These are phyloP conservation scores for Penicillium olsonii DNA, from an alignment of 2,329 filamentous ascomycete genomes.

Conservation along the genomic window DNA sequence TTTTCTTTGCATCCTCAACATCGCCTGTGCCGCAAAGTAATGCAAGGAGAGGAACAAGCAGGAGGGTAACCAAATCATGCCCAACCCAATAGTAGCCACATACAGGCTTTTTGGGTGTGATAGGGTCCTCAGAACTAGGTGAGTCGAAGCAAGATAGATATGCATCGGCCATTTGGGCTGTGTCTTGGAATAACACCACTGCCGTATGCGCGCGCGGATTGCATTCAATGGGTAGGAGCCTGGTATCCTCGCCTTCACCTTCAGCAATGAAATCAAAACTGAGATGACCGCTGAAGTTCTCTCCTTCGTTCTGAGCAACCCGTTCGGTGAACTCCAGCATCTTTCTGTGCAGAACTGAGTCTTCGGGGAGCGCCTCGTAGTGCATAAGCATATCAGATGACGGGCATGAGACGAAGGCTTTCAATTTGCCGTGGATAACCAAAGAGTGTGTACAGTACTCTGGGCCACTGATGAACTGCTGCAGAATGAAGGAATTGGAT, in stretches of 20 bases:
- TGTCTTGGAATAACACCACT: neutral
- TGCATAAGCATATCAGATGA: conserved; percentile 6
- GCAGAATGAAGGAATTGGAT: neutral
- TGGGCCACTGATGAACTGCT: conserved; percentile 1
- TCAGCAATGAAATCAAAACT: conserved; percentile 5
- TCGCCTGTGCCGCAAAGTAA: neutral
- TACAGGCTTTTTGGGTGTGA: neutral
- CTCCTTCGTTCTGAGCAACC: neutral
- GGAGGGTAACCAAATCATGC: conserved; percentile 2
- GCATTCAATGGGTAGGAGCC: neutral
- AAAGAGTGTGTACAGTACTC: conserved; percentile 5
- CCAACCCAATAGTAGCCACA: conserved; percentile 1
- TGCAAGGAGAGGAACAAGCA: neutral
- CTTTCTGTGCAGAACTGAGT: neutral
- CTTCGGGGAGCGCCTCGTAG: neutral
- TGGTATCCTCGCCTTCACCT: neutral
- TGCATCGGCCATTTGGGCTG: neutral
- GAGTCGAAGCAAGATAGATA: neutral
- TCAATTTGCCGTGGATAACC: neutral
- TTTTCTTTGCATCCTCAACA: neutral
- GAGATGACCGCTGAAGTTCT: neutral
- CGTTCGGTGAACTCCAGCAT: conserved; percentile 1
- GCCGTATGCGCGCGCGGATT: conserved; percentile 3
- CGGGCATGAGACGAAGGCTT: conserved; percentile 4
- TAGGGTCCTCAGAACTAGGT: neutral